Percentiles rank a stretch among this genome's conserved stretches.
These are phyloP conservation scores for Paraglomus brasilianum DNA, from an alignment of 192 early-diverging fungal genomes.

Conservation along the genomic window DNA sequence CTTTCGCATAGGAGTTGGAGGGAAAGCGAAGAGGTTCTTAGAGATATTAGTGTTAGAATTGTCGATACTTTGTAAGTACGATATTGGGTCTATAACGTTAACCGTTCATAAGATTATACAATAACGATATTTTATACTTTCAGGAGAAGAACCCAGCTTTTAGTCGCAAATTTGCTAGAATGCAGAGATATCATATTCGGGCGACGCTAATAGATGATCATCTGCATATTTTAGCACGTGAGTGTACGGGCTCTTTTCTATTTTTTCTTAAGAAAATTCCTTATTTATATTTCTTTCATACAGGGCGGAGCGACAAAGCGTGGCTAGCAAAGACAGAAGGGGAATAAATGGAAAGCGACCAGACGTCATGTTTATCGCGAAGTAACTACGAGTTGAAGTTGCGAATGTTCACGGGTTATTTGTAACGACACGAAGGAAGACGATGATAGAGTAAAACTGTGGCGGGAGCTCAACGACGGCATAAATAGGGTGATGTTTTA, in stretches of 20 bases:
- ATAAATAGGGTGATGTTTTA: constrained; percentile 5
- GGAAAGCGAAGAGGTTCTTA: constrained; percentile 8
- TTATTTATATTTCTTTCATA: constrained; percentile 15
- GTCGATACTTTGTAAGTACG: constrained; percentile 20
- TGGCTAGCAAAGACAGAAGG: constrained; percentile 20
- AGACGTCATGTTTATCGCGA: constrained; percentile 11
- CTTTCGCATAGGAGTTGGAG: constrained; percentile 12
- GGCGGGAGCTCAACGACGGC: constrained; percentile 8
- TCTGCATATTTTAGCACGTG: constrained; percentile 24
- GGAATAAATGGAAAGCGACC: constrained; percentile 1
- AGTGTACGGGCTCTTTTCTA: constrained; percentile 18
- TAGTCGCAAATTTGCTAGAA: constrained; percentile 12
- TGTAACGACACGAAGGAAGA: constrained; percentile 10
- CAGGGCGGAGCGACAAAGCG: background rate
- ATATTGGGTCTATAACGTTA: background rate
- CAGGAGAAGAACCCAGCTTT: background rate
- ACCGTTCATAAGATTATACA: constrained; percentile 6
- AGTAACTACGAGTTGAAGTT: constrained; percentile 4
- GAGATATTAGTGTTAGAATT: constrained; percentile 6
- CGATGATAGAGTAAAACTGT: constrained; percentile 9
- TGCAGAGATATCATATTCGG: constrained; percentile 1
- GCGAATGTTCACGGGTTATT: constrained; percentile 12
- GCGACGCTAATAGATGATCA: constrained; percentile 16
- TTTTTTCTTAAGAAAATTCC: constrained; percentile 10
- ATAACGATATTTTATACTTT: constrained; percentile 18